These are phyloP conservation scores for Cyathus striatus DNA, from an alignment of 768 basidiomycete genomes.

Conservation along the genomic window DNA sequence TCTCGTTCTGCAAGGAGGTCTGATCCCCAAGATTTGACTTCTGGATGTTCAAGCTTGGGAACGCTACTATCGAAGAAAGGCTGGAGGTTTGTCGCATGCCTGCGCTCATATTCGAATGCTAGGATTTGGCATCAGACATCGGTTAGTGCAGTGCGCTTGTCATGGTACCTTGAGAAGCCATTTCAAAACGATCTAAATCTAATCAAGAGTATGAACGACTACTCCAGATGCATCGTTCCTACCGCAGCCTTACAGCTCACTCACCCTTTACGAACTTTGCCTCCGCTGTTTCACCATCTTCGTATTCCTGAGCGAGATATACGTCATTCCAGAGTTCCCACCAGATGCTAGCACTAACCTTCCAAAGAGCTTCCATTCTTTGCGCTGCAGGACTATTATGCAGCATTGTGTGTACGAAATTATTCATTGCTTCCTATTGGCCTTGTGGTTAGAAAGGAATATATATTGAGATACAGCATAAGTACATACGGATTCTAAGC, in stretches of 20 bases:
- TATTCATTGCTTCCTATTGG: conserved; percentile 79
- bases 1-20: conserved; percentile 49
- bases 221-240: too few relatives aligned
- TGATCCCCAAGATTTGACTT: conserved; percentile 68
- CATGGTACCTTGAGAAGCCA: conserved; percentile 72
- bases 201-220: too few relatives aligned
- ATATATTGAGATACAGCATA: neutral
- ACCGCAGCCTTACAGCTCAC: too few relatives aligned
- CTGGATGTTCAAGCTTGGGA: conserved; percentile 64
- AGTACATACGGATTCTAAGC: conserved; percentile 59
- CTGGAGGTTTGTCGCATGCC: conserved; percentile 50
- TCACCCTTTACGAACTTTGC: conserved; percentile 84
- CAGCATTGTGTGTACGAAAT: conserved; percentile 88
- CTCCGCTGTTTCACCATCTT: conserved; percentile 65
- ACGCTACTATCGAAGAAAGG: conserved; percentile 79
- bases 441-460: neutral
- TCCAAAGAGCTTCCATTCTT: conserved; percentile 67
- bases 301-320: conserved; percentile 62
- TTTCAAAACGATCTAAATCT: conserved; percentile 87
- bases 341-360: conserved; percentile 38
- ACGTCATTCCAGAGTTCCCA: neutral
- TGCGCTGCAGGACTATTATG: conserved; percentile 65
- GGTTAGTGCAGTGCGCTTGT: neutral
- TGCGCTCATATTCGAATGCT: conserved; percentile 75
- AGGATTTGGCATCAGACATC: neutral